These are phyloP conservation scores for Omphalea diandra DNA, from an alignment of 441 rosid genomes.

Conservation along the genomic window DNA sequence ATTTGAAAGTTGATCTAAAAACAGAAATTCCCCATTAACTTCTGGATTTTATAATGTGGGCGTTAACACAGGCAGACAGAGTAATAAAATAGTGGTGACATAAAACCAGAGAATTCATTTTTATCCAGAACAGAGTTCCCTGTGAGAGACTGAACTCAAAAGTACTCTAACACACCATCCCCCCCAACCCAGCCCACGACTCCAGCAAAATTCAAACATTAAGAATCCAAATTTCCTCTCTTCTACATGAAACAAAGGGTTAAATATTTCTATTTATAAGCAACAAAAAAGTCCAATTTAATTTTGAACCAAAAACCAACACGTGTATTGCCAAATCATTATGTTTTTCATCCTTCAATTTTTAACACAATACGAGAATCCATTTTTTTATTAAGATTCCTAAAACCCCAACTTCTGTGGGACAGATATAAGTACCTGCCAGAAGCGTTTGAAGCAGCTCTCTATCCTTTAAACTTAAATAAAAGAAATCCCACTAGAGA, in stretches of 20 bases:
- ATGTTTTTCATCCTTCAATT: not conserved
- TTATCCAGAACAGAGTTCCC: not conserved
- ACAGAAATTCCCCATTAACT: too few relatives aligned
- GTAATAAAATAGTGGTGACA: not conserved
- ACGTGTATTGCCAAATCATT: too few relatives aligned
- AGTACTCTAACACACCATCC: not conserved
- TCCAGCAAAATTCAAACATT: not conserved
- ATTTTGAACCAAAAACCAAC: too few relatives aligned
- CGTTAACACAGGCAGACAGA: not conserved
- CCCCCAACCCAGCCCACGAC: not conserved
- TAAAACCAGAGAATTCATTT: not conserved
- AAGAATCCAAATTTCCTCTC: not conserved
- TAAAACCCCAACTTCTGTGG: conserved; percentile 39
- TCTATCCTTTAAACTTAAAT: conserved; percentile 40
- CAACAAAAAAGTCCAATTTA: conserved; percentile 1
- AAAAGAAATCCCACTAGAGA: conserved; percentile 45
- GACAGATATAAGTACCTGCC: conserved; percentile 61
- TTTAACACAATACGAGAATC: not conserved
- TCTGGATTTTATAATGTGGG: not conserved
- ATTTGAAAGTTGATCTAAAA: not conserved
- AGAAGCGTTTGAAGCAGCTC: conserved; percentile 60
- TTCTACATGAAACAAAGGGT: not conserved
- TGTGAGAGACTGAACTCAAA: not conserved
- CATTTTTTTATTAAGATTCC: conserved; percentile 15
- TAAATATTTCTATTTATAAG: not conserved